Evolutionary conservation across 2,329 filamentous ascomycete genomes (phyloP).

Genomic region (Pseudogymnoascus verrucosus): DNA sequence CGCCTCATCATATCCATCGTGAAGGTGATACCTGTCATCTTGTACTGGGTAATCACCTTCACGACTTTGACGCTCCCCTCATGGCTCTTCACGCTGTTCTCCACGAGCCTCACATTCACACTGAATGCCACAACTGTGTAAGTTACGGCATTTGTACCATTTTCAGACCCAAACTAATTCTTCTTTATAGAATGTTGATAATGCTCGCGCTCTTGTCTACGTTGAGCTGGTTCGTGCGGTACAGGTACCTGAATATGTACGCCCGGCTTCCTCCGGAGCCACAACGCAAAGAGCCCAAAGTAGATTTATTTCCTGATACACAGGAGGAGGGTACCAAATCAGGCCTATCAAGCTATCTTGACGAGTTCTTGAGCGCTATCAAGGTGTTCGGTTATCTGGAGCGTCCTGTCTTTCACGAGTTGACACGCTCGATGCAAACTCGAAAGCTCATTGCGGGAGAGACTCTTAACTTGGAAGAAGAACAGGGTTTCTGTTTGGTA

Average conservation of each 20-base stretch:
- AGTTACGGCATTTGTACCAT: slow-evolving; percentile 25
- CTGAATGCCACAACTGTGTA: slow-evolving; percentile 98
- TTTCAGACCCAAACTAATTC: slow-evolving; percentile 15
- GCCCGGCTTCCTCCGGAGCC: slow-evolving; percentile 87
- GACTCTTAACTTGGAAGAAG: slow-evolving; percentile 89
- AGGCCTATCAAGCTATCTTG: slow-evolving; percentile 88
- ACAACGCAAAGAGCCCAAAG: slow-evolving; percentile 88
- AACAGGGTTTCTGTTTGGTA: slow-evolving; percentile 95
- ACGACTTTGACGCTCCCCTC: slow-evolving; percentile 83
- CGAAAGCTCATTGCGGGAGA: slow-evolving; percentile 92
- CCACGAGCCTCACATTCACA: slow-evolving; percentile 88
- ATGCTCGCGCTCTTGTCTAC: slow-evolving; percentile 70
- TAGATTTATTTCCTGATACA: slow-evolving; percentile 90
- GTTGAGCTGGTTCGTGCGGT: slow-evolving; percentile 86
- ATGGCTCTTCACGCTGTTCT: slow-evolving; percentile 82
- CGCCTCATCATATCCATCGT: slow-evolving; percentile 47
- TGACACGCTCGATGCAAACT: slow-evolving; percentile 97
- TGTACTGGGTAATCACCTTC: slow-evolving; percentile 78
- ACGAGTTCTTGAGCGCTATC: slow-evolving; percentile 96
- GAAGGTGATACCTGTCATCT: slow-evolving; percentile 47
- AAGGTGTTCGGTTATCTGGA: slow-evolving; percentile 98
- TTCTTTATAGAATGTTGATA: slow-evolving; percentile 58
- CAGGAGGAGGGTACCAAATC: slow-evolving; percentile 86
- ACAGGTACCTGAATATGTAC: slow-evolving; percentile 96
- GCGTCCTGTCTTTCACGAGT: slow-evolving; percentile 91